Percentiles rank a stretch among this genome's conserved stretches.
Evolutionary conservation across 352 stramenopile genomes (phyloP).

Genomic region (Globisporangium apiculatum): DNA sequence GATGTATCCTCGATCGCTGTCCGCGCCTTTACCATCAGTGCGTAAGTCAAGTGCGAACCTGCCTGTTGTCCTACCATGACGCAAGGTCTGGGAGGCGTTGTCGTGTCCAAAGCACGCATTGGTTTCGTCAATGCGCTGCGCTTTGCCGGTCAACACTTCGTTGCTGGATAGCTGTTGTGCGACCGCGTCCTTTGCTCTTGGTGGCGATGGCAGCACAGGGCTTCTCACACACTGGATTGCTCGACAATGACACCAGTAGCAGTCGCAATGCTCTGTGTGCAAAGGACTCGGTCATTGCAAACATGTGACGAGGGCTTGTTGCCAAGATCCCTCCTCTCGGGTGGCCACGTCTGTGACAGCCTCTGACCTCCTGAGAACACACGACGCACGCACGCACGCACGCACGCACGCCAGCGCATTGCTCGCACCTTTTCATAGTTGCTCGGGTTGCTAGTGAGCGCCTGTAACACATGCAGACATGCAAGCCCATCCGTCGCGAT

Average conservation of each 20-base stretch:
- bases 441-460: not conserved
- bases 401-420: slow-evolving; percentile 1
- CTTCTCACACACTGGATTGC: no score
- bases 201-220: no score
- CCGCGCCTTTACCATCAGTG: no score
- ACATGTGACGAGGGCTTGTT: not conserved
- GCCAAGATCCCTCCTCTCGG: not conserved
- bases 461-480: not conserved
- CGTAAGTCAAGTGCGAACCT: no score
- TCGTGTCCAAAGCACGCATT: no score
- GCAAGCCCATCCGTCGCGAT: not conserved
- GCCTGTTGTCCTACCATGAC: no score
- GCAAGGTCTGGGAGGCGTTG: no score
- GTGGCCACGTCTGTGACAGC: slow-evolving; percentile 2
- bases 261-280: not conserved
- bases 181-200: no score
- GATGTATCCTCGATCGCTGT: no score
- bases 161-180: no score
- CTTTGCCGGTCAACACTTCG: no score
- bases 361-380: slow-evolving; percentile 10
- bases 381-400: not conserved
- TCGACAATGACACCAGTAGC: not conserved
- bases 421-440: not conserved
- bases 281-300: not conserved
- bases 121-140: no score